Percentiles rank a stretch among this genome's conserved stretches.
Evolutionary conservation across 169 alveolate species (phyloP).

Genomic region (Plasmodium sp.): DNA sequence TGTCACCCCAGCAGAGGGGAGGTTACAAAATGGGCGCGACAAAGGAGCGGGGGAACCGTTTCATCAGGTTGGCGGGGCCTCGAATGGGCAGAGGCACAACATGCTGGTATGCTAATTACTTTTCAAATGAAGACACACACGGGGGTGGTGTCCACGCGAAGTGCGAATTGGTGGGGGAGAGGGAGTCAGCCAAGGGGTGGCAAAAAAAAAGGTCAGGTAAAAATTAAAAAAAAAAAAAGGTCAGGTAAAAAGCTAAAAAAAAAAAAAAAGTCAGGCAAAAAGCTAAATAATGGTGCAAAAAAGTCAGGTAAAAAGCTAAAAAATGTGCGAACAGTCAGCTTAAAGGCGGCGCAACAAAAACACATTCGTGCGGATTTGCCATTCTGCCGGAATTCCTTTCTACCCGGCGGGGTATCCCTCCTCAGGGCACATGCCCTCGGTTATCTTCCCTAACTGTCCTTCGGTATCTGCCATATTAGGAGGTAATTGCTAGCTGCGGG

Average conservation of each 20-base stretch:
- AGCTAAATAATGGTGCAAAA: neutral
- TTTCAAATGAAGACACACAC: neutral
- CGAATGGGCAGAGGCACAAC: neutral
- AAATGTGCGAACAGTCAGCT: neutral
- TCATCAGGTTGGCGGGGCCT: neutral
- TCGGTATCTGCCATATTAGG: constrained; percentile 41
- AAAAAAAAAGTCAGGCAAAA: neutral
- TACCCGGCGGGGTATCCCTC: neutral
- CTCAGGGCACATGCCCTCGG: neutral
- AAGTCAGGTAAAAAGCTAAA: too few relatives aligned
- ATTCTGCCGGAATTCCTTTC: neutral
- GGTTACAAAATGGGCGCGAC: neutral
- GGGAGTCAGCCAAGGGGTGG: neutral
- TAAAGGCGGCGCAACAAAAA: neutral
- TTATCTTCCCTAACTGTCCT: constrained; percentile 7
- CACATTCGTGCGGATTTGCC: neutral
- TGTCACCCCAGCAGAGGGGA: neutral
- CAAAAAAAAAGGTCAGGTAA: neutral
- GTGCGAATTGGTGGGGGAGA: neutral
- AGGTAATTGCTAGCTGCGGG: constrained; percentile 47
- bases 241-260: neutral
- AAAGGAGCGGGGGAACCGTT: neutral
- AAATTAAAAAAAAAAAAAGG: neutral
- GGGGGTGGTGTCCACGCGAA: neutral
- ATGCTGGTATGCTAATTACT: neutral